Evolutionary conservation across 495 filamentous ascomycete genomes (phyloP), one percentile per base, ranked within the genome.

Genomic region (Xylaria castorea): DNA sequence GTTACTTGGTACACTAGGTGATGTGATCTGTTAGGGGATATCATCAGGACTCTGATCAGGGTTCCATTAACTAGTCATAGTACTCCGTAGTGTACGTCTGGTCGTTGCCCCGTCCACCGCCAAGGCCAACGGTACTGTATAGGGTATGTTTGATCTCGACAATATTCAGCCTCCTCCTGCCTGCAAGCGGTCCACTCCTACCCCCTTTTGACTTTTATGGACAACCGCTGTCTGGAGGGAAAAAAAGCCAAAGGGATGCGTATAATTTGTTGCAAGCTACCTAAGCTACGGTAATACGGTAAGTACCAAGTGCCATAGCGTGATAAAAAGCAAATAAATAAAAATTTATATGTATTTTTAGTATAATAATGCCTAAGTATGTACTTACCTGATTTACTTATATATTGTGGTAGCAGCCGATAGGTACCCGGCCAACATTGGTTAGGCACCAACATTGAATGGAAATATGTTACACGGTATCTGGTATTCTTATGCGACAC

Each of bases 121-220:
- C 53, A 57, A 57, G 51, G 53, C 53, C 5, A 32, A 61, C 58
- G 58, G 34, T 40, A n/a, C n/a, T n/a, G n/a, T n/a, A 30, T 42
- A n/a, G 20, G 34, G 60, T 14, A n/a, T 44, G 61, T 44, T 42
- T 44, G 61, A 30, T 64, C 61, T 64, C 61, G 12, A 44, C 58
- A 61, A 61, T n/a, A 20, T 61, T 61, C 58, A 61, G 58, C 61
- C 61, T 40, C 60, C 60, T 40, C 61, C 61, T 44, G 38, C 38
- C 22, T 16, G n/a, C 18, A 44, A 44, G 22, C n/a, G 3, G 38
- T 5, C 61, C 38, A 30, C 38, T 64, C 22, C 5, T 42, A 16
- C 60, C 22, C 20, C 38, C 36, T 44, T 22, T 30, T 44, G 22
- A 22, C 32, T 38, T 61, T 40, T 9, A 30, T 36, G 8, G 18